phyloP scores from a whole-genome alignment of 192 early-diverging fungal species.

The Podila minutissima region DNA sequence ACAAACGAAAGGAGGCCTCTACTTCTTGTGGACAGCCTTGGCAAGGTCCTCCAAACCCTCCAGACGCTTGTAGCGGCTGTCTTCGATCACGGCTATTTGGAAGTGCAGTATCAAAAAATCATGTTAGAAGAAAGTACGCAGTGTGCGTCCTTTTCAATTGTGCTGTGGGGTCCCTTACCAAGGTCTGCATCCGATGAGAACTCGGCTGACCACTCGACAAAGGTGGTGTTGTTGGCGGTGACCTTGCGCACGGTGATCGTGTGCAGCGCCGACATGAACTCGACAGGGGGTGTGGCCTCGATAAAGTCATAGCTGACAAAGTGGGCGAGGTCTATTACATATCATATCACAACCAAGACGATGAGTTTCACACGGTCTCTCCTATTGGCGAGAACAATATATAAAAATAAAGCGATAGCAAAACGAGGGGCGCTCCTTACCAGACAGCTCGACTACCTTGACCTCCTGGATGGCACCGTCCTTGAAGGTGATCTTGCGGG shows the following conservation, averaged over 20 bases:
- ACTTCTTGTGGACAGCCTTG: conserved; percentile 44
- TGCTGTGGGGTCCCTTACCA: conserved; percentile 6
- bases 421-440: conserved; percentile 12
- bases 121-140: too few species aligned
- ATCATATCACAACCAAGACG: not conserved
- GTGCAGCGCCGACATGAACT: conserved; percentile 64
- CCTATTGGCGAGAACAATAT: not conserved
- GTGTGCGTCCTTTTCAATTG: too few species aligned
- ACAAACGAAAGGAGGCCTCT: too few species aligned
- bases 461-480: conserved; percentile 67
- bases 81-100: conserved; percentile 51
- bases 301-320: conserved; percentile 66
- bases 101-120: too few species aligned
- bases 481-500: conserved; percentile 59
- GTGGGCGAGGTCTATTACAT: conserved; percentile 45
- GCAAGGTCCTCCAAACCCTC: conserved; percentile 65
- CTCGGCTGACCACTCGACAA: conserved; percentile 68
- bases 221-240: conserved; percentile 61
- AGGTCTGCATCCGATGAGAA: conserved; percentile 60
- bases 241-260: conserved; percentile 59
- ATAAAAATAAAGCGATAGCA: not conserved
- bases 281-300: conserved; percentile 59
- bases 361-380: too few species aligned
- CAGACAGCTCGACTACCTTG: conserved; percentile 63
- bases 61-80: conserved; percentile 69